Conservation (phyloP, 139 green algal genomes). For the Chlorokybus atmophyticus region DNA sequence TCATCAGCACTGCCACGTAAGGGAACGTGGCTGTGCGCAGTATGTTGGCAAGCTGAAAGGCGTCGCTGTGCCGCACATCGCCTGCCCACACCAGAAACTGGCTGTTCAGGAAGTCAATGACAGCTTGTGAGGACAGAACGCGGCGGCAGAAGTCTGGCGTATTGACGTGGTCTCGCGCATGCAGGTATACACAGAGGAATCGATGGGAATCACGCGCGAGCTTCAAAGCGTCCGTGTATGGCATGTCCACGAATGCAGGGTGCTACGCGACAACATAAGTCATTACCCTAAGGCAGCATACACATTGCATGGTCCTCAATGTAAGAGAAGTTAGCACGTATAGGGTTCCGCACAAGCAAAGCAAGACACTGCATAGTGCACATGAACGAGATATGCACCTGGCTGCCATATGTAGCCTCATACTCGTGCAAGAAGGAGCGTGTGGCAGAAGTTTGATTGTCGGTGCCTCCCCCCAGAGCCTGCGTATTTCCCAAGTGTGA, state of each 20-base stretch:
- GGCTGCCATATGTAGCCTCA: conserved; percentile 16
- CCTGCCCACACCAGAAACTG: conserved; percentile 28
- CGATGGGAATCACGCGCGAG: conserved; percentile 14
- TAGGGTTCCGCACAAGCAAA: too few species aligned
- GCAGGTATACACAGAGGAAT: conserved; percentile 34
- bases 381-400: too few species aligned
- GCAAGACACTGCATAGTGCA: too few species aligned
- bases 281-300: too few species aligned
- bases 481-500: too few species aligned
- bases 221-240: conserved; percentile 21
- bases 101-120: conserved; percentile 10
- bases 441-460: too few species aligned
- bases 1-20: conserved; percentile 22
- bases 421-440: conserved; percentile 18
- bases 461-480: too few species aligned
- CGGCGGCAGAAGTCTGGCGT: conserved; percentile 12
- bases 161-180: conserved; percentile 24
- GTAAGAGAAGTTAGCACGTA: too few species aligned
- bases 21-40: conserved; percentile 23
- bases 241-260: conserved; percentile 13
- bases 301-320: too few species aligned
- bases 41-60: conserved; percentile 16
- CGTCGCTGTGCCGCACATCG: conserved; percentile 22
- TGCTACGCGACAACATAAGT: too few species aligned
- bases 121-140: conserved; percentile 5